phyloP scores from a whole-genome alignment of 2,329 filamentous ascomycete genomes.

The Albifimbria verrucaria region DNA sequence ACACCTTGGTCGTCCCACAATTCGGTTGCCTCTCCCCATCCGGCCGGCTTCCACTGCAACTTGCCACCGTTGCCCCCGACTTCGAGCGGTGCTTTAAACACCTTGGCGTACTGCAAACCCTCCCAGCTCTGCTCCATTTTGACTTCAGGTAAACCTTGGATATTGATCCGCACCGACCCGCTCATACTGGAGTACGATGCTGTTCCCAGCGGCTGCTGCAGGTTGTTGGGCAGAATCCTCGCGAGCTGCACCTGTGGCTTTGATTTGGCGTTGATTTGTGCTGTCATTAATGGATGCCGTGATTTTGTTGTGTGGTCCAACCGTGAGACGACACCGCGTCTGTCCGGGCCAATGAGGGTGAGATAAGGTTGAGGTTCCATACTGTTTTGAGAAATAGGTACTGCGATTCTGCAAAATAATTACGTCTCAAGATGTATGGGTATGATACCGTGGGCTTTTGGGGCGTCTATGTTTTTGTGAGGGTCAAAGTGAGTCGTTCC shows the following conservation, averaged over 20 bases:
- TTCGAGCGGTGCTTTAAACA: background rate
- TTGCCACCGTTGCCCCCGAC: background rate
- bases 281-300: background rate
- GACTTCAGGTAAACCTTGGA: background rate
- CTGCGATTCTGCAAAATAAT: no score
- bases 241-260: constrained; percentile 2
- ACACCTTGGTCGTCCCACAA: background rate
- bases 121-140: constrained; percentile 4
- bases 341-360: constrained; percentile 2
- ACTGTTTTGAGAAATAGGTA: no score
- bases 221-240: background rate
- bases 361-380: constrained; percentile 1
- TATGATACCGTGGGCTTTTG: no score
- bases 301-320: background rate
- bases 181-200: constrained; percentile 2
- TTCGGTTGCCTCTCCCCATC: background rate
- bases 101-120: constrained; percentile 3
- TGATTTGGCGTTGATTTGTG: constrained; percentile 1
- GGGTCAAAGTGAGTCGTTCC: no score
- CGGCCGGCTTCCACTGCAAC: background rate
- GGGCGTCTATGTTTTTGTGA: no score
- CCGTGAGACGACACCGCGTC: background rate
- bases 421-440: no score
- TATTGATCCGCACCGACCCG: constrained; percentile 1
- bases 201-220: constrained; percentile 1